Conservation (phyloP, 768 basidiomycete species). For the Psilocybe cubensis region DNA sequence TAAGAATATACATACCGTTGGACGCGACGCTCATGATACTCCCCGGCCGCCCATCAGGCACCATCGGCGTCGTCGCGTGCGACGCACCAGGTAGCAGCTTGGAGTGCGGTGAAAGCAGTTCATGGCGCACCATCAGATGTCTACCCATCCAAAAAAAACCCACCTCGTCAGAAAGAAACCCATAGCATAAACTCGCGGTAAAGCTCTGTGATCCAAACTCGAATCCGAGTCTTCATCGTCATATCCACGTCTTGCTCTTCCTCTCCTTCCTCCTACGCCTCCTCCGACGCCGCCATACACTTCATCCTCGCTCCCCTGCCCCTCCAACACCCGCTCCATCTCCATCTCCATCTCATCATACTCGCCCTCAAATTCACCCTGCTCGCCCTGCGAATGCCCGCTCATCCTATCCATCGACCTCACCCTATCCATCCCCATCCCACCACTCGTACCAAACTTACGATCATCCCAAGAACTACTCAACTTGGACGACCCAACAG, state of each 20-base stretch:
- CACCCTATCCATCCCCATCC: not conserved
- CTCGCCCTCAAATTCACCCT: too few relatives aligned
- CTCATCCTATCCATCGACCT: not conserved
- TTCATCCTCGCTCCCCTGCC: constrained; percentile 10
- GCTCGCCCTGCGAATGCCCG: constrained; percentile 3
- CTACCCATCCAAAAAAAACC: constrained; percentile 30
- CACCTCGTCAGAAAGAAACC: constrained; percentile 2
- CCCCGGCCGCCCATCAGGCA: constrained; percentile 32
- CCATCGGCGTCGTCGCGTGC: constrained; percentile 20
- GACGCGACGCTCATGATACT: constrained; percentile 39
- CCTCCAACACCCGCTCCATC: constrained; percentile 21
- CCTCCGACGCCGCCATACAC: not conserved
- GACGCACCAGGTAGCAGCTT: constrained; percentile 53
- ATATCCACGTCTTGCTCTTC: too few relatives aligned
- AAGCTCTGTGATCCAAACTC: constrained; percentile 66
- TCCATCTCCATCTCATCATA: too few relatives aligned
- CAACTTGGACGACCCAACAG: not conserved
- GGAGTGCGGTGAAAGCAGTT: constrained; percentile 67
- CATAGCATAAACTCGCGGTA: constrained; percentile 58
- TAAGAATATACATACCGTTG: constrained; percentile 24
- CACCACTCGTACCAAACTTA: too few relatives aligned
- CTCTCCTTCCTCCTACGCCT: too few relatives aligned
- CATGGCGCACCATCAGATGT: constrained; percentile 67
- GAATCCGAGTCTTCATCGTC: constrained; percentile 61
- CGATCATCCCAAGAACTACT: not conserved